Evolutionary conservation across 202 grass and related monocot genomes (phyloP), one percentile per base, ranked within the genome.

Genomic region (Brachypodium distachyon): DNA sequence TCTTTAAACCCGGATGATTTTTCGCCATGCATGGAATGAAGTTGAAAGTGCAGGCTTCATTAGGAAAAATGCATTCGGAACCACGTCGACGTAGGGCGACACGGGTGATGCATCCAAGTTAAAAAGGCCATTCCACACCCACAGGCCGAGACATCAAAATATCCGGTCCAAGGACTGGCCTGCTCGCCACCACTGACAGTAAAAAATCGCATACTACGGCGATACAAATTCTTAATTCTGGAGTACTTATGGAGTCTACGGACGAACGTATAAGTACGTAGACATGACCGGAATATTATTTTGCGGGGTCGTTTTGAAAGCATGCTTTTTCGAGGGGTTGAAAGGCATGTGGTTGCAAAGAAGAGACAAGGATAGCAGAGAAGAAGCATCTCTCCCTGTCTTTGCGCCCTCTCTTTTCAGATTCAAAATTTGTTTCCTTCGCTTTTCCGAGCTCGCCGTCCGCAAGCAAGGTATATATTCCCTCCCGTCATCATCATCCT

Each of bases 391-490:
- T 82, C 70, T 78, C 78, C 44, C 59, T 78, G 63, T 79, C 74
- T 60, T 57, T 68, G 51, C 61, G 25, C 39, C 71, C 62, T 53
- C 46, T 53, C 61, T 82, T 81, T 77, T 40, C 74, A 13, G 87
- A 83, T 90, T 86, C 79, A 86, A 74, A 83, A 54, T 63, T 70
- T 50, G 83, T 38, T 82, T 81, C 36, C 27, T 37, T 61, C 59
- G 43, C 72, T 81, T 85, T 89, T 61, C 68, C 27, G 1, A 79
- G 40, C 52, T 82, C 83, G 64, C 87, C 82, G 4, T 12, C 71
- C 64, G 57, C 86, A 89, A 89, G 86, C 86, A 89, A 89, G 57
- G 86, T 84, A 89, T 89, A 85, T 89, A 22, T 76, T 16, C 23
- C 28, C 49, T 31, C 3, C 11, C 40, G n/a, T 18, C 59, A 47